Conservation (phyloP, 2,329 filamentous ascomycete species). For the Stachybotrys chlorohalonatus region DNA sequence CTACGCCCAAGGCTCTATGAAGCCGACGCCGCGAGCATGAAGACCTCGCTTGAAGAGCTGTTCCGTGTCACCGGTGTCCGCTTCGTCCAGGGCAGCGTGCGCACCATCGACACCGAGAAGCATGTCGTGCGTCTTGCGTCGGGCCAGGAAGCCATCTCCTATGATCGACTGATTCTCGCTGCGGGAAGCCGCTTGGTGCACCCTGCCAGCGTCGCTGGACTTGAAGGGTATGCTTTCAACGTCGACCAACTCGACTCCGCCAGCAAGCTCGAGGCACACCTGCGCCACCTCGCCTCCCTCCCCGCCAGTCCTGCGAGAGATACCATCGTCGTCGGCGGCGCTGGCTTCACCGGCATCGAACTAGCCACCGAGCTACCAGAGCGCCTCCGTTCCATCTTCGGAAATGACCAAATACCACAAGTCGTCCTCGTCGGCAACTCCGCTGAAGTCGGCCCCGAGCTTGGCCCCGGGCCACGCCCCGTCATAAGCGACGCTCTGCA, state of each 20-base stretch:
- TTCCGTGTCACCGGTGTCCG: constrained; percentile 15
- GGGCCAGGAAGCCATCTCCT: constrained; percentile 6
- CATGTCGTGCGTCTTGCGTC: constrained; percentile 8
- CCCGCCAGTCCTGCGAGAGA: constrained; percentile 16
- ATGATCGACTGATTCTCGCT: constrained; percentile 24
- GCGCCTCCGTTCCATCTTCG: constrained; percentile 13
- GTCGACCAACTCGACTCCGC: constrained; percentile 21
- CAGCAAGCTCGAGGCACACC: constrained; percentile 16
- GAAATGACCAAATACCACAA: background rate
- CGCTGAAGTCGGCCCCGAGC: constrained; percentile 18
- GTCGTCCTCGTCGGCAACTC: constrained; percentile 20
- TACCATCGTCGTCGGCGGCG: constrained; percentile 24
- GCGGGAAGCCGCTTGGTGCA: constrained; percentile 22
- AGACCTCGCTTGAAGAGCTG: constrained; percentile 6
- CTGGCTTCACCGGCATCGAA: constrained; percentile 25
- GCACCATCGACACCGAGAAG: constrained; percentile 8
- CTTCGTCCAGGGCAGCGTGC: constrained; percentile 13
- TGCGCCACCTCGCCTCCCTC: constrained; percentile 8
- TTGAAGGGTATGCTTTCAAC: constrained; percentile 22
- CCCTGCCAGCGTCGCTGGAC: constrained; percentile 14
- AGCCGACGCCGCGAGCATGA: constrained; percentile 12
- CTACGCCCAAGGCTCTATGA: constrained; percentile 26
- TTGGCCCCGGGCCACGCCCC: constrained; percentile 22
- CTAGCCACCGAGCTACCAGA: constrained; percentile 18
- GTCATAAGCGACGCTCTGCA: constrained; percentile 19